phyloP scores from a whole-genome alignment of 768 basidiomycete species.

The Kondoa subrosea region DNA sequence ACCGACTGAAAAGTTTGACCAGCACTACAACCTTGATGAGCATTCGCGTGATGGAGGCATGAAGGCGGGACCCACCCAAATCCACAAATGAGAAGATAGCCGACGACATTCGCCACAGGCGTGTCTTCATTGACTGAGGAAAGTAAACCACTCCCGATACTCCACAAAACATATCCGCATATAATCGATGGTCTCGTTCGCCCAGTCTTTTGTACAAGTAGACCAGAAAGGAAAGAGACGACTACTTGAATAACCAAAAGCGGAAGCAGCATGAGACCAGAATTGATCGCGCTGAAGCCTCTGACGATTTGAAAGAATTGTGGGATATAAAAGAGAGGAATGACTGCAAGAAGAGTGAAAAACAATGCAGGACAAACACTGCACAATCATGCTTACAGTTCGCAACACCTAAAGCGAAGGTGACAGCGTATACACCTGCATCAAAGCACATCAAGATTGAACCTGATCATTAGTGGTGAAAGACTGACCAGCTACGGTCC shows the following conservation, averaged over 20 bases:
- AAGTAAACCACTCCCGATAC: background rate
- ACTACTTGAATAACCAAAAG: slow-evolving; percentile 40
- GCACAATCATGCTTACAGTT: background rate
- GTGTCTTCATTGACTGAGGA: background rate
- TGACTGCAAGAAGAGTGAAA: background rate
- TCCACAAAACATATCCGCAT: background rate
- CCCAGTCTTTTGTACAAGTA: background rate
- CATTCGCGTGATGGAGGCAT: background rate
- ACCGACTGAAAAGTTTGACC: background rate
- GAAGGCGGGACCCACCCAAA: background rate
- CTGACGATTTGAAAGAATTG: slow-evolving; percentile 56
- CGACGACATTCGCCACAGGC: background rate
- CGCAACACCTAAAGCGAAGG: background rate
- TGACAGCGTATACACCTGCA: background rate
- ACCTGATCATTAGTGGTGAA: no score
- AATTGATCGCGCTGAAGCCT: slow-evolving; percentile 47
- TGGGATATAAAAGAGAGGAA: slow-evolving; percentile 45
- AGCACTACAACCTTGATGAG: background rate
- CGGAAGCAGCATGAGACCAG: slow-evolving; percentile 50
- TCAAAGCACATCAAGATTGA: no score
- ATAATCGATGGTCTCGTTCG: background rate
- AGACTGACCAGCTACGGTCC: no score
- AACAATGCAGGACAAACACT: background rate
- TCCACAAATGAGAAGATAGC: background rate
- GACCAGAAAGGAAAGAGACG: background rate